Conservation (phyloP, 805 yeast genomes). For the Kazachstania africana region DNA sequence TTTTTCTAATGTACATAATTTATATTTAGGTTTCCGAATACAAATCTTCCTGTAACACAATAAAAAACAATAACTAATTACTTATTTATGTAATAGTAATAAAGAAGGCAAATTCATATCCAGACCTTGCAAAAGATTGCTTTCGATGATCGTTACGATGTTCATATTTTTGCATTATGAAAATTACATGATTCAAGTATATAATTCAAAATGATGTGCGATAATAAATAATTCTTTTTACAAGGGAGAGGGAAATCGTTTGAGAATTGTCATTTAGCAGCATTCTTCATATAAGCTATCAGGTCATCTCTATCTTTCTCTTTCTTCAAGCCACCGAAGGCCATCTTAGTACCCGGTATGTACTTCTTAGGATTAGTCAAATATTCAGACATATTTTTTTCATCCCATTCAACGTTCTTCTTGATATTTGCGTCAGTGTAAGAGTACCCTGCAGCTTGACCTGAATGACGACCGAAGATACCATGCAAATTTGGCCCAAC, state of each 20-base stretch:
- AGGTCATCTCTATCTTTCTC: constrained; percentile 97
- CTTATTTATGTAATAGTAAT: neutral
- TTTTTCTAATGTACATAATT: too few species aligned
- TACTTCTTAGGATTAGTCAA: constrained; percentile 99
- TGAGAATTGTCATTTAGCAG: constrained; percentile 33
- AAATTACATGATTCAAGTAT: too few species aligned
- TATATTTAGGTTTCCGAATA: too few species aligned
- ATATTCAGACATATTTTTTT: constrained; percentile 86
- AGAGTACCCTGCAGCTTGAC: constrained; percentile 84
- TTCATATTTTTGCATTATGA: too few species aligned
- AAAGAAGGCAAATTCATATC: neutral
- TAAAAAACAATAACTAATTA: too few species aligned
- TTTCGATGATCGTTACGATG: too few species aligned
- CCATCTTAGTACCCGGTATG: constrained; percentile 99
- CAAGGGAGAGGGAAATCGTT: neutral
- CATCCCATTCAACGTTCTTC: constrained; percentile 83
- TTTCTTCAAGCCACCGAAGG: constrained; percentile 99
- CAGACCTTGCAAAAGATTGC: neutral
- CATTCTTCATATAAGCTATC: constrained; percentile 65
- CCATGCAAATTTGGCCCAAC: constrained; percentile 99
- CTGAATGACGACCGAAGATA: constrained; percentile 83
- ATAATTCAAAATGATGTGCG: too few species aligned
- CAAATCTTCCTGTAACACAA: too few species aligned
- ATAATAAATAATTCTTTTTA: neutral
- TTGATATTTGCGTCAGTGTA: constrained; percentile 98